Percentiles rank a stretch among this genome's conserved stretches.
Evolutionary conservation across 2,329 filamentous ascomycete species (phyloP).

Genomic region (Neonectria magnoliae): DNA sequence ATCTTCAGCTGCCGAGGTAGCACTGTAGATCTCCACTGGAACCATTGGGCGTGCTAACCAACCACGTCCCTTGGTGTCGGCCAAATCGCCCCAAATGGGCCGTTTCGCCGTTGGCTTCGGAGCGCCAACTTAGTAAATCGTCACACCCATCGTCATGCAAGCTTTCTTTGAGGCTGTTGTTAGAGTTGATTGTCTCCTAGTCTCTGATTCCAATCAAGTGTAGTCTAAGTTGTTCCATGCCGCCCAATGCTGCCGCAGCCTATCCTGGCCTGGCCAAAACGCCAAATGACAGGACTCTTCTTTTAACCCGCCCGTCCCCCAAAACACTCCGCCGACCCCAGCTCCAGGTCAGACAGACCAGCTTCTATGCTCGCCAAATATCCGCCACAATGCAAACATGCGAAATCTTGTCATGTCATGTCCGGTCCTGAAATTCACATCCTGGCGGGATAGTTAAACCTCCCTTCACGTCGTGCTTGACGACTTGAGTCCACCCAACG

Average conservation of each 20-base stretch:
- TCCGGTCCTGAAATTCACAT: constrained; percentile 14
- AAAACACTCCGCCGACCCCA: constrained; percentile 8
- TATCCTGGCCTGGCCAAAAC: constrained; percentile 31
- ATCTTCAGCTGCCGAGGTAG: constrained; percentile 23
- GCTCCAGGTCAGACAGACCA: background rate
- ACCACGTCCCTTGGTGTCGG: constrained; percentile 5
- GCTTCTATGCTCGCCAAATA: constrained; percentile 20
- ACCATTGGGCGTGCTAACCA: background rate
- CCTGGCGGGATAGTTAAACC: constrained; percentile 1
- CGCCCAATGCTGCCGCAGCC: constrained; percentile 30
- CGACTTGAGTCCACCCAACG: background rate
- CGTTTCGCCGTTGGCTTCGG: background rate
- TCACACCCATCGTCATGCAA: background rate
- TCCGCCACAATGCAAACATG: constrained; percentile 9
- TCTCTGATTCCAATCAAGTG: constrained; percentile 17
- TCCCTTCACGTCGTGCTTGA: background rate
- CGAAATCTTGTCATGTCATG: constrained; percentile 14
- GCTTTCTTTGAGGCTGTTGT: background rate
- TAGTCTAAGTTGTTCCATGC: constrained; percentile 33
- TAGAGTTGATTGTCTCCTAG: background rate
- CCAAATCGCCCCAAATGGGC: background rate
- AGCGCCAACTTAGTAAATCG: background rate
- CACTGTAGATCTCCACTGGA: constrained; percentile 1
- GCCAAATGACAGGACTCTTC: constrained; percentile 31
- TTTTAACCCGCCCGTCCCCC: constrained; percentile 29